Percentiles rank a stretch among this genome's conserved stretches.
Conservation (phyloP, 202 grass and related monocot genomes). For the Schoenoplectus triqueter region DNA sequence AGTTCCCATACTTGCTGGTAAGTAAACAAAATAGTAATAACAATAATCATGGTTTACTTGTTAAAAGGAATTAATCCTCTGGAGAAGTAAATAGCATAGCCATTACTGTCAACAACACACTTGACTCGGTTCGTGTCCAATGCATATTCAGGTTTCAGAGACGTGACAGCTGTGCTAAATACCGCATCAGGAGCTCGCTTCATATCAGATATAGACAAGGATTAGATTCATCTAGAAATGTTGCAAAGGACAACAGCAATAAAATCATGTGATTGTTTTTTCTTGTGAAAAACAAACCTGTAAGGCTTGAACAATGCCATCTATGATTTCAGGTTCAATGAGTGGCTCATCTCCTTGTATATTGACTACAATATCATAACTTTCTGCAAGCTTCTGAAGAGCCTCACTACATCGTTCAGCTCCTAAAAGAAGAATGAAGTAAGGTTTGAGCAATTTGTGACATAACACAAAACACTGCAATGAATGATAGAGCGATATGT, state of each 20-base stretch:
- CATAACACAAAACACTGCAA: not conserved
- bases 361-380: conserved; percentile 93
- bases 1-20: not conserved
- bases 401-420: conserved; percentile 91
- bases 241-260: not conserved
- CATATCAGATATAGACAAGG: conserved; percentile 37
- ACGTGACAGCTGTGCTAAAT: conserved; percentile 86
- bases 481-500: not conserved
- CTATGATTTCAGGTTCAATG: conserved; percentile 97
- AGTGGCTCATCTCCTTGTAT: conserved; percentile 98
- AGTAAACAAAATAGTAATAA: conserved; percentile 15
- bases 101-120: conserved; percentile 82
- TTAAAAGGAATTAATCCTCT: conserved; percentile 90
- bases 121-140: conserved; percentile 83
- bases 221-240: not conserved
- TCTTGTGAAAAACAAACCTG: conserved; percentile 51
- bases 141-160: conserved; percentile 80
- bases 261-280: not conserved
- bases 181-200: conserved; percentile 92
- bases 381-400: conserved; percentile 67
- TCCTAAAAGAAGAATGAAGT: conserved; percentile 46
- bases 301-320: conserved; percentile 91
- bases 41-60: conserved; percentile 54
- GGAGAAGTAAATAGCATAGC: conserved; percentile 96
- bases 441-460: not conserved